These are phyloP conservation scores for Chrysosporium queenslandicum DNA, from an alignment of 2,329 filamentous ascomycete species.

Conservation along the genomic window DNA sequence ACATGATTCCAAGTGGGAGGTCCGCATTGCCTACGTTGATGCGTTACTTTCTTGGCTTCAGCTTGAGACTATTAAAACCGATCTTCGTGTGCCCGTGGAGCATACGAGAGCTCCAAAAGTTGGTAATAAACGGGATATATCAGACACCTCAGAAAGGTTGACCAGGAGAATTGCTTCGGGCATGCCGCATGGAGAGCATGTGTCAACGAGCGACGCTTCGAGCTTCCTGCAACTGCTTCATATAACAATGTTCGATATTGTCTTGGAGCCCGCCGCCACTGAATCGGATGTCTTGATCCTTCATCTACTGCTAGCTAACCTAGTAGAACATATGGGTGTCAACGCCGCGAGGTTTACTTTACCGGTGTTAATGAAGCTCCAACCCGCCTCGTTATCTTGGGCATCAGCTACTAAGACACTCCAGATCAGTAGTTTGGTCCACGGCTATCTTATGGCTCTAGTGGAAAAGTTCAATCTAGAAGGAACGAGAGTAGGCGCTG, in stretches of 20 bases:
- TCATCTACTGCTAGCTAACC: conserved; percentile 62
- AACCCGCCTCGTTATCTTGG: conserved; percentile 59
- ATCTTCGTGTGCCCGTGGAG: conserved; percentile 55
- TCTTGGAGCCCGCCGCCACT: conserved; percentile 59
- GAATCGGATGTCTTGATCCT: conserved; percentile 67
- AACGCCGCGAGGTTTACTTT: conserved; percentile 70
- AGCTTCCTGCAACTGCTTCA: conserved; percentile 75
- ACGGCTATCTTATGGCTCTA: conserved; percentile 79
- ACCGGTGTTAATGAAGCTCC: conserved; percentile 79
- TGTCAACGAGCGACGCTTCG: conserved; percentile 43
- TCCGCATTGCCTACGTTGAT: conserved; percentile 77
- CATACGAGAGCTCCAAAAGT: conserved; percentile 38
- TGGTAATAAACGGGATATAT: conserved; percentile 35
- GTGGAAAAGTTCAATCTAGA: conserved; percentile 70
- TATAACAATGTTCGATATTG: conserved; percentile 80
- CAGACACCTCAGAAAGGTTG: conserved; percentile 30
- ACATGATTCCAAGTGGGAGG: conserved; percentile 63
- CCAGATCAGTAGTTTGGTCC: conserved; percentile 70
- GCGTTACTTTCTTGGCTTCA: conserved; percentile 75
- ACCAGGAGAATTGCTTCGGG: conserved; percentile 59
- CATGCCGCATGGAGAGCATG: conserved; percentile 52
- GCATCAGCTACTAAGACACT: conserved; percentile 56
- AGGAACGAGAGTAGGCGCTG: conserved; percentile 55
- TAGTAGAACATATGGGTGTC: conserved; percentile 69
- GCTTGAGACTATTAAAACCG: conserved; percentile 60